Conservation (phyloP, 257 asterid species). For the Ehretia macrophylla region DNA sequence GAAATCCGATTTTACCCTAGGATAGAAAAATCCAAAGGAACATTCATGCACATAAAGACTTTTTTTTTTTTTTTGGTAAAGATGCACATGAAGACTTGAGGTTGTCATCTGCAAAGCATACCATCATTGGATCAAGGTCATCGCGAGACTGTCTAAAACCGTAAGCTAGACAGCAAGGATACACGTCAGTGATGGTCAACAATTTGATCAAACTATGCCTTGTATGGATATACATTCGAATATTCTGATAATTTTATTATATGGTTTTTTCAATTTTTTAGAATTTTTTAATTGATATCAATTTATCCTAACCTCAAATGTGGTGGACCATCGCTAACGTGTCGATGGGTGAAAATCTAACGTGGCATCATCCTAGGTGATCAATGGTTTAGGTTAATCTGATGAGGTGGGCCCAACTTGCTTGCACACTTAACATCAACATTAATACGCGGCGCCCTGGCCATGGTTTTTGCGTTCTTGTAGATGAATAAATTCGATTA, state of each 20-base stretch:
- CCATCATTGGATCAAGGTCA: slow-evolving; percentile 3
- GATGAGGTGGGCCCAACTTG: slow-evolving; percentile 36
- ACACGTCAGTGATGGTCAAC: slow-evolving; percentile 65
- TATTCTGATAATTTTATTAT: slow-evolving; percentile 27
- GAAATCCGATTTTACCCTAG: too few species aligned
- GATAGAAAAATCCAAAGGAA: not conserved
- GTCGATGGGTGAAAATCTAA: too few species aligned
- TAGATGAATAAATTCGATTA: slow-evolving; percentile 20
- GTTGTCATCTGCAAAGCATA: slow-evolving; percentile 13
- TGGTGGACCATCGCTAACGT: too few species aligned
- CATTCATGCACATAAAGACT: too few species aligned
- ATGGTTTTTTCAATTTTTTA: not conserved
- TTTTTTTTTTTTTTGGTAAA: too few species aligned
- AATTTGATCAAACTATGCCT: slow-evolving; percentile 16
- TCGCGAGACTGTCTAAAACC: slow-evolving; percentile 14
- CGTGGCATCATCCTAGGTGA: slow-evolving; percentile 40
- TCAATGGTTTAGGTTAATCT: slow-evolving; percentile 30
- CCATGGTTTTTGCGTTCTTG: slow-evolving; percentile 24
- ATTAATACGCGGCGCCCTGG: slow-evolving; percentile 72
- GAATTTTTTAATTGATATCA: too few species aligned
- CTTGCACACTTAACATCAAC: slow-evolving; percentile 14
- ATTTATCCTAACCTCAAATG: too few species aligned
- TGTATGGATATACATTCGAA: slow-evolving; percentile 70
- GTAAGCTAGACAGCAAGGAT: slow-evolving; percentile 60
- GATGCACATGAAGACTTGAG: not conserved